These are phyloP conservation scores for Pneumocystis canis DNA, from an alignment of 1,139 yeast genomes.

Conservation along the genomic window DNA sequence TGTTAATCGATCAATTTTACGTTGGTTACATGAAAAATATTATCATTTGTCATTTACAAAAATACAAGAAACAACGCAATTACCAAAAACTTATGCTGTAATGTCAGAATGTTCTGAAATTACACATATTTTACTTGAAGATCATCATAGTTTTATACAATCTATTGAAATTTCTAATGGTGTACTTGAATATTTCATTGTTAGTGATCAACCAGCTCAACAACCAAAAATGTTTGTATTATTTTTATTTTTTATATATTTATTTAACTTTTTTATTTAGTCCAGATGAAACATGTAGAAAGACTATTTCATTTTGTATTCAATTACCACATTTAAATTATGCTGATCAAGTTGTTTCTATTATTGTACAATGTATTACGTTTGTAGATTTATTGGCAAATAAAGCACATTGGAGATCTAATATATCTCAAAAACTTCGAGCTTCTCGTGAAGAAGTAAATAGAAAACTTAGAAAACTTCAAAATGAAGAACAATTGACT, in stretches of 20 bases:
- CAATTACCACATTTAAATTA: background rate
- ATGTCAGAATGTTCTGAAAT: background rate
- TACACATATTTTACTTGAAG: background rate
- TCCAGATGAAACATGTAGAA: background rate
- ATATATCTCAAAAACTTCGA: background rate
- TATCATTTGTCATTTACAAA: background rate
- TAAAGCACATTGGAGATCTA: background rate
- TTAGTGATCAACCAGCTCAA: background rate
- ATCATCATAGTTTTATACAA: background rate
- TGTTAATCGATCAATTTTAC: background rate
- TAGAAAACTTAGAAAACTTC: background rate
- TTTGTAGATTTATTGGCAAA: background rate
- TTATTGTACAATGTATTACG: background rate
- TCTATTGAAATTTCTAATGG: background rate
- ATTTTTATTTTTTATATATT: background rate
- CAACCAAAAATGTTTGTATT: background rate
- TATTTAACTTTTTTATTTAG: background rate
- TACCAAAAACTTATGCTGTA: background rate
- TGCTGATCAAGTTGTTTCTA: background rate
- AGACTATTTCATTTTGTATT: background rate
- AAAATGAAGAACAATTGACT: background rate
- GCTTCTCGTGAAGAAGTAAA: background rate
- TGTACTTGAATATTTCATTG: background rate
- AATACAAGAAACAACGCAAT: background rate
- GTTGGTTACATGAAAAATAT: background rate